Evolutionary conservation across 2,329 filamentous ascomycete genomes (phyloP).

Genomic region (Tolypocladium cylindrosporum): DNA sequence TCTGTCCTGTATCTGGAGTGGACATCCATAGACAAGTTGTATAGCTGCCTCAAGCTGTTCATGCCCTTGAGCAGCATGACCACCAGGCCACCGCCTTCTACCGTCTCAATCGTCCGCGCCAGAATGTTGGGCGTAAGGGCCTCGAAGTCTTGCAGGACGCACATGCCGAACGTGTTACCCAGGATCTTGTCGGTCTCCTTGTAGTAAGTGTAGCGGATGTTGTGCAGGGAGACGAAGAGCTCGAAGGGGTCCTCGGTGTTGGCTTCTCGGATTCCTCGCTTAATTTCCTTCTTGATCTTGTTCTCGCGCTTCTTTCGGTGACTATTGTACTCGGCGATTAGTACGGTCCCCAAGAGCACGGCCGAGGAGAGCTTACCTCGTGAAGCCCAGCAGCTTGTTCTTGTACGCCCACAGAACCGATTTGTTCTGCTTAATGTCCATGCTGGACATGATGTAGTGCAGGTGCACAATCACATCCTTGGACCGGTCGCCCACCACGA

Average conservation of each 20-base stretch:
- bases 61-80: conserved; percentile 89
- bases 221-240: conserved; percentile 89
- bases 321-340: conserved; percentile 26
- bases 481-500: conserved; percentile 80
- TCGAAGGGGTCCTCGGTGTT: conserved; percentile 95
- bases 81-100: conserved; percentile 90
- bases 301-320: conserved; percentile 96
- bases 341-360: neutral
- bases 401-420: conserved; percentile 98
- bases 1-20: conserved; percentile 95
- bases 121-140: conserved; percentile 95
- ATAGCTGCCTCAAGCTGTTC: conserved; percentile 93
- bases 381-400: conserved; percentile 91
- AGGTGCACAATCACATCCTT: conserved; percentile 95
- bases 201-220: conserved; percentile 98
- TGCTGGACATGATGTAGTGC: conserved; percentile 85
- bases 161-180: conserved; percentile 97
- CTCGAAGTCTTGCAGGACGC: conserved; percentile 95
- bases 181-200: conserved; percentile 99
- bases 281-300: conserved; percentile 98
- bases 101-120: conserved; percentile 90
- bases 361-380: conserved; percentile 38
- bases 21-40: conserved; percentile 95
- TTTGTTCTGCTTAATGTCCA: conserved; percentile 83
- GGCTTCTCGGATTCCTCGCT: conserved; percentile 82